Evolutionary conservation across 345 rosid species (phyloP).

Genomic region (Gossypium herbaceum): DNA sequence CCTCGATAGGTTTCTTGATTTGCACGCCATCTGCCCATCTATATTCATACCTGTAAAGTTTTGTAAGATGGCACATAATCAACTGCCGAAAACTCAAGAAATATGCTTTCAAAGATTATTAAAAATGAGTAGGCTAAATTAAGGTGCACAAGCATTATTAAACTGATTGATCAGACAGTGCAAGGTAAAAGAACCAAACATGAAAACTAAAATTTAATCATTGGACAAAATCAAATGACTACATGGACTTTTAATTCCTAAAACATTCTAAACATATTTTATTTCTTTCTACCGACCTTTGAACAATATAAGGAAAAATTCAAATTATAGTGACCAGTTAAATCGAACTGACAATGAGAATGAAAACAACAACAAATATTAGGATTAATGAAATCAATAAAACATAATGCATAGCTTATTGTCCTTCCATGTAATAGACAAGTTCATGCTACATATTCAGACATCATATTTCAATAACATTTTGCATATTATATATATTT

Average conservation of each 20-base stretch:
- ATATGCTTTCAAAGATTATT: neutral
- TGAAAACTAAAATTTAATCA: neutral
- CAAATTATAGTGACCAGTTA: neutral
- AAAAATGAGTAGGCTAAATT: neutral
- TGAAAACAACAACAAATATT: neutral
- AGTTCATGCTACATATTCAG: neutral
- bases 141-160: neutral
- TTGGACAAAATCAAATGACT: neutral
- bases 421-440: neutral
- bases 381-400: neutral
- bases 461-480: neutral
- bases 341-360: neutral
- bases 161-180: neutral
- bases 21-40: constrained; percentile 99
- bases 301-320: neutral
- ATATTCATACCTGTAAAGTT: constrained; percentile 74
- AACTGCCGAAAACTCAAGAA: constrained; percentile 1
- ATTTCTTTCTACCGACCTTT: neutral
- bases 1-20: constrained; percentile 97
- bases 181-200: neutral
- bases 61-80: constrained; percentile 14
- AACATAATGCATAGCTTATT: neutral
- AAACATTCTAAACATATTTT: neutral
- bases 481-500: neutral
- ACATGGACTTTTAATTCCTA: neutral